Percentiles rank a stretch among this genome's conserved stretches.
Conservation (phyloP, 768 basidiomycete genomes). For the Pulveroboletus ravenelii region DNA sequence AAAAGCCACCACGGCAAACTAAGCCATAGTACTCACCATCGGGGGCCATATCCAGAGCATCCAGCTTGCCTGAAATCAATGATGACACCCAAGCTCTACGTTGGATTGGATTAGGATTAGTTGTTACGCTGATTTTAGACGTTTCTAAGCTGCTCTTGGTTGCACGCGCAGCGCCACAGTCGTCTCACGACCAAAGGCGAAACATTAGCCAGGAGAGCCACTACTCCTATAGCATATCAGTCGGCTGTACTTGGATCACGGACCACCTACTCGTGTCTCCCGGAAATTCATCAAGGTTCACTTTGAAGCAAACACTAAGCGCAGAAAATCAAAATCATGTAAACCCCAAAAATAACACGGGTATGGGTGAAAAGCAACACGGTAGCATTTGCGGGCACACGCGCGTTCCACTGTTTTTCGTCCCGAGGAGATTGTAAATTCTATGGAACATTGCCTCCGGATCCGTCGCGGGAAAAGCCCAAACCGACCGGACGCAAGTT, state of each 20-base stretch:
- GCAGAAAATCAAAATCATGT: background rate
- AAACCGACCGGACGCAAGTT: background rate
- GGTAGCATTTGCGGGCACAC: background rate
- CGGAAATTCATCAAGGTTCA: background rate
- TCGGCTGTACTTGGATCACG: background rate
- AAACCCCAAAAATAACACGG: background rate
- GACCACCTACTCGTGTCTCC: background rate
- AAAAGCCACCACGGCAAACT: background rate
- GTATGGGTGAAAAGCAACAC: background rate
- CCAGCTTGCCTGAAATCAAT: background rate
- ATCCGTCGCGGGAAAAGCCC: background rate
- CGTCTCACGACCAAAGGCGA: background rate
- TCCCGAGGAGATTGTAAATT: slow-evolving; percentile 4
- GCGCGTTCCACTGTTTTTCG: background rate
- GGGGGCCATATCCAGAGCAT: background rate
- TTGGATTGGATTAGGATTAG: no score
- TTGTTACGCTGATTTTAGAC: no score
- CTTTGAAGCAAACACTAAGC: background rate
- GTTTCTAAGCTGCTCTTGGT: no score
- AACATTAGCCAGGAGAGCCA: background rate
- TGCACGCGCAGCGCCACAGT: background rate
- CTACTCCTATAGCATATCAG: background rate
- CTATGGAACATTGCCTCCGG: background rate
- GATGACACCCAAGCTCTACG: background rate
- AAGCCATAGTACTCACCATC: background rate